Evolutionary conservation across 768 basidiomycete species (phyloP).

Genomic region (Naganishia kalamii): DNA sequence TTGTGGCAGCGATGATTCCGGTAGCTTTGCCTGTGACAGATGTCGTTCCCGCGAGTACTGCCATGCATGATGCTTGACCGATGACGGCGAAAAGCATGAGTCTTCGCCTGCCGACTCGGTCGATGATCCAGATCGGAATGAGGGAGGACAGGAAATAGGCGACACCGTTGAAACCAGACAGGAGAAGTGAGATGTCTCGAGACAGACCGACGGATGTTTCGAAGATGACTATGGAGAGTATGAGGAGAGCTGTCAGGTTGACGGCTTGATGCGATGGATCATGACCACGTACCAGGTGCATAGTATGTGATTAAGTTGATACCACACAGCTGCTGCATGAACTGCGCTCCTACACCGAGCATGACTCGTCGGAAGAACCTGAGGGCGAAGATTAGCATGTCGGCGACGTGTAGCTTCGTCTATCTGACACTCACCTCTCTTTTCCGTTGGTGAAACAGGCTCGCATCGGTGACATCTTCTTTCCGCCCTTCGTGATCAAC

Average conservation of each 20-base stretch:
- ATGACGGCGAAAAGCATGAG: conserved; percentile 50
- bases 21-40: conserved; percentile 34
- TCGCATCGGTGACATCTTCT: conserved; percentile 20
- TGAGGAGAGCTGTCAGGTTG: not conserved
- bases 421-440: conserved; percentile 23
- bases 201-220: conserved; percentile 45
- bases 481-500: conserved; percentile 22
- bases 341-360: conserved; percentile 27
- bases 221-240: conserved; percentile 32
- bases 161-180: conserved; percentile 47
- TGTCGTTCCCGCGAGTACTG: conserved; percentile 39
- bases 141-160: conserved; percentile 47
- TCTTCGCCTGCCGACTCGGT: conserved; percentile 49
- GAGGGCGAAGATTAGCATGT: conserved; percentile 46
- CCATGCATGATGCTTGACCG: conserved; percentile 49
- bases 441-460: conserved; percentile 28
- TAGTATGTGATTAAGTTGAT: conserved; percentile 23
- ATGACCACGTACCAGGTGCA: not conserved
- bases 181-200: conserved; percentile 44
- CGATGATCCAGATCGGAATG: conserved; percentile 46
- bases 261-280: not conserved
- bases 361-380: conserved; percentile 26
- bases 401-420: conserved; percentile 42
- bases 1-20: conserved; percentile 47
- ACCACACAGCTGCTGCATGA: conserved; percentile 25